Base-by-base conservation (phyloP, 2,329 filamentous ascomycete genomes). In the Colletotrichum simmondsii region DNA sequence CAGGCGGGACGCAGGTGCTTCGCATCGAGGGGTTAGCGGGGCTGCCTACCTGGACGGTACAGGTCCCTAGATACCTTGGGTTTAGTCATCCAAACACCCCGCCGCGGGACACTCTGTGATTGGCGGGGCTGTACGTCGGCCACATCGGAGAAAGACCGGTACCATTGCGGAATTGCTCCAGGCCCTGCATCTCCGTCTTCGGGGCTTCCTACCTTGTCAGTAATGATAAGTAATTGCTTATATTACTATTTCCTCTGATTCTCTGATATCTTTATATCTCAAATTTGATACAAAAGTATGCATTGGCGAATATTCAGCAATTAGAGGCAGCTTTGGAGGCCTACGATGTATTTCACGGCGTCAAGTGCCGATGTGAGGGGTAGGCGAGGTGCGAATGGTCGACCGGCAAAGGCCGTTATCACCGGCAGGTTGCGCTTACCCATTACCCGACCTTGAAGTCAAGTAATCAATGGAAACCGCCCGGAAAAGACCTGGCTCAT, bases 11-110 rank as follows among this genome's bases (percentile, higher is more conserved):
- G 16, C 22, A 46, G 28, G 16, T 32, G 26, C 62, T 66, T 68
- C 68, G 49, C 58, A 69, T 72, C 65, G 70, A 72, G 70, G 70
- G 66, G 71, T 73, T 37, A n/a, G 66, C 60, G 67, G 68, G 66
- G 54, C 46, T 56, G 14, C 10, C 19, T 5, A 35, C 32, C 32
- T 35, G 32, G 19, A 19, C 12, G 5, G 22, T 16, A n/a, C n/a
- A n/a, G n/a, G n/a, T n/a, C n/a, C n/a, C n/a, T n/a, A n/a, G n/a
- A n/a, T n/a, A 32, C 30, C 10, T 32, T 32, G 10, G 30, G 7
- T 22, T 72, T 63, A 72, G 70, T 71, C 65, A 65, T 32, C 56
- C 4, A 5, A 3, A 2, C 16, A 19, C 24, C 52, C 64, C 58
- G 28, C 58, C 24, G 4, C 16, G 24, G 19, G 4, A 42, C 14